Conservation (phyloP, 73 alveolate genomes). For the Paramecium primaurelia region DNA sequence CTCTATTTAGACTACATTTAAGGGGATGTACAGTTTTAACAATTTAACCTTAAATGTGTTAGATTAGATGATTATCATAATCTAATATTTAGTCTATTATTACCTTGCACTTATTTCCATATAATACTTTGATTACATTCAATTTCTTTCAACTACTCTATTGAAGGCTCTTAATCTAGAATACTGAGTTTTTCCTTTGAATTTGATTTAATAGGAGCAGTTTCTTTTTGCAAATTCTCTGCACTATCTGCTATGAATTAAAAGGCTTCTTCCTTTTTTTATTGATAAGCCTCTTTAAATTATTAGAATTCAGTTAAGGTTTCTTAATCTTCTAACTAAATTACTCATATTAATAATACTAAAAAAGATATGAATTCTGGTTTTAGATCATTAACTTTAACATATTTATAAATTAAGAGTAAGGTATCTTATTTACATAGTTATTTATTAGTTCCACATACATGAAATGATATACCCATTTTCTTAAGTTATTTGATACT, state of each 20-base stretch:
- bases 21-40: background rate
- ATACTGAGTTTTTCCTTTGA: background rate
- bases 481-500: background rate
- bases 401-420: background rate
- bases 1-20: background rate
- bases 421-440: constrained; percentile 10
- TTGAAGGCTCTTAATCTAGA: background rate
- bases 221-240: background rate
- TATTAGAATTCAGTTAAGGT: background rate
- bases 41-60: background rate
- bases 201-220: background rate
- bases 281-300: background rate
- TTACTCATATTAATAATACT: background rate
- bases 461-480: background rate
- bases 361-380: background rate
- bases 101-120: background rate
- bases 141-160: background rate
- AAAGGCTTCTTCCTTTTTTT: constrained; percentile 14
- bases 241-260: background rate
- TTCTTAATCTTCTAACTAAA: background rate
- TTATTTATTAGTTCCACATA: background rate
- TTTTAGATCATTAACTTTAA: background rate
- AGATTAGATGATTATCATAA: background rate
- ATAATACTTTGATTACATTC: background rate
- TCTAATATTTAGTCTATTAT: background rate